Evolutionary conservation across 495 filamentous ascomycete species (phyloP).

Genomic region (Alectoria sarmentosa): DNA sequence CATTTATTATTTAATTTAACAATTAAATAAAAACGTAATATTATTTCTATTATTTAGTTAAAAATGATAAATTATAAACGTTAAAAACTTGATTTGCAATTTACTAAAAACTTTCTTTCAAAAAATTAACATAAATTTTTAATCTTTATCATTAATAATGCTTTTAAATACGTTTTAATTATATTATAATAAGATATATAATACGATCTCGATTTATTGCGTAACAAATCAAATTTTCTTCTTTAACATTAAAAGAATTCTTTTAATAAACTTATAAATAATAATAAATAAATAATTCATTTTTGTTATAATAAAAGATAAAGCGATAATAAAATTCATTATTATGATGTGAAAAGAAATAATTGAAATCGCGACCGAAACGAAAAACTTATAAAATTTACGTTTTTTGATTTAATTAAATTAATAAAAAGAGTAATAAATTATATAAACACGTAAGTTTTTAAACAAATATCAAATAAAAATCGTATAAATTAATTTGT

Average conservation of each 20-base stretch:
- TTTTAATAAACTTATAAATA: conserved; percentile 1
- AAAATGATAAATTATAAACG: too few relatives aligned
- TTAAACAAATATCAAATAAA: too few relatives aligned
- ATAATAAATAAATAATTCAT: conserved; percentile 11
- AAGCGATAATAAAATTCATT: too few relatives aligned
- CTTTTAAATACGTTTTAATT: conserved; percentile 2
- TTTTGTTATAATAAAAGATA: neutral
- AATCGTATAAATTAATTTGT: too few relatives aligned
- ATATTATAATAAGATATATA: neutral
- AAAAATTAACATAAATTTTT: conserved; percentile 1
- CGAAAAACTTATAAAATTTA: neutral
- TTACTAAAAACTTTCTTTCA: too few relatives aligned
- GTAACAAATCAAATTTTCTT: neutral
- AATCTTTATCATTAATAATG: too few relatives aligned
- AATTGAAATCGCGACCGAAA: neutral
- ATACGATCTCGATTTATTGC: neutral
- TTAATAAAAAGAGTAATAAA: neutral
- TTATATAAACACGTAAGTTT: neutral
- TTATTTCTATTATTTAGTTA: too few relatives aligned
- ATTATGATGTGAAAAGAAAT: too few relatives aligned
- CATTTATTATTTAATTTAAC: neutral
- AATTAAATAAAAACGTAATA: neutral
- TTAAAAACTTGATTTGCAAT: too few relatives aligned
- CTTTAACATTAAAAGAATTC: neutral
- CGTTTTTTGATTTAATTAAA: neutral